Evolutionary conservation across 2,329 filamentous ascomycete species (phyloP).

Genomic region (Diaporthe longicolla): DNA sequence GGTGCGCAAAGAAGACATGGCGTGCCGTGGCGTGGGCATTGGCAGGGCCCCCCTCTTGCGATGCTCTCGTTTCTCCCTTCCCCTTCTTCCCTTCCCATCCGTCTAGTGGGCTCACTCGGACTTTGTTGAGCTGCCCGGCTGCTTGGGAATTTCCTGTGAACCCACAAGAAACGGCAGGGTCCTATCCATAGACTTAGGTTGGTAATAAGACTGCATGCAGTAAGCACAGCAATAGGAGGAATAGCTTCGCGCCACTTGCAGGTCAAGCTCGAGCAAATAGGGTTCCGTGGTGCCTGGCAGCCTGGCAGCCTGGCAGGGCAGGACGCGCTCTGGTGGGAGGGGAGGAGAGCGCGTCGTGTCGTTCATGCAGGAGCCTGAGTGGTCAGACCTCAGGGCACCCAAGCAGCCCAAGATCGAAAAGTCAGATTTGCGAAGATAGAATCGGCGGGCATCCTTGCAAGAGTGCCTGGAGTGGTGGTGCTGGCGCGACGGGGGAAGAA

Average conservation of each 20-base stretch:
- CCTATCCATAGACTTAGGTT: not conserved
- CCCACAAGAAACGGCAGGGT: slow-evolving; percentile 22
- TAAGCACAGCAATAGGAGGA: slow-evolving; percentile 26
- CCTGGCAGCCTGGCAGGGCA: not conserved
- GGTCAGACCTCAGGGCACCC: slow-evolving; percentile 8
- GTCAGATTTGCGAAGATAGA: slow-evolving; percentile 34
- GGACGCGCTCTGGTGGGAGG: not conserved
- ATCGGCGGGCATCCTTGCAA: slow-evolving; percentile 26
- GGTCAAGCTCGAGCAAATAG: slow-evolving; percentile 23
- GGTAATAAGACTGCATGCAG: not conserved
- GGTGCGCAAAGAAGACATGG: slow-evolving; percentile 20
- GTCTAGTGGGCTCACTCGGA: slow-evolving; percentile 20
- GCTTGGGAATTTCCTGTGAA: slow-evolving; percentile 10
- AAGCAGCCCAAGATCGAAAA: slow-evolving; percentile 21
- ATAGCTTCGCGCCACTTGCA: slow-evolving; percentile 29
- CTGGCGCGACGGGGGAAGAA: not conserved
- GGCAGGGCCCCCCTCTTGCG: not conserved
- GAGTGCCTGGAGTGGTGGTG: not conserved
- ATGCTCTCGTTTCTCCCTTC: not conserved
- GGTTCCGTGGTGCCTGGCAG: slow-evolving; percentile 1
- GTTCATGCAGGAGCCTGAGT: slow-evolving; percentile 35
- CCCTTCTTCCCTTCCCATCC: too few relatives aligned
- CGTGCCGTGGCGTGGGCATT: slow-evolving; percentile 27
- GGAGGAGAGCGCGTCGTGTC: slow-evolving; percentile 26
- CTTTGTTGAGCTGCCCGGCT: slow-evolving; percentile 20